Base-by-base conservation (phyloP, 257 asterid species). In the Eustoma russellianum region DNA sequence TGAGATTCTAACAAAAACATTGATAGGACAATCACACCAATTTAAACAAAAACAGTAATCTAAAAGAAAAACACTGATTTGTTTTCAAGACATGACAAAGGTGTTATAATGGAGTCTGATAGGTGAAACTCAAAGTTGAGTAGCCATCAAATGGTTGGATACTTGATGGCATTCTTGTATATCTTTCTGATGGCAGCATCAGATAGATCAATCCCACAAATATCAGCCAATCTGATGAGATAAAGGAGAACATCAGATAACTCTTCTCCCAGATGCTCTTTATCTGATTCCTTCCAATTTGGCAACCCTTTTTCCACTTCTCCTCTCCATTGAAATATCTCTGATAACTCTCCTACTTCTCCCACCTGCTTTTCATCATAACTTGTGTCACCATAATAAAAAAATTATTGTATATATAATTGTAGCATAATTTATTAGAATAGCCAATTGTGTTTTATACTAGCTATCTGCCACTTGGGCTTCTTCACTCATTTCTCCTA, bases 251-350 rank as follows among this genome's bases (percentile, higher is more conserved):
- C 88, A 67, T 77, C 88, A 52, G 88, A 77, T 30, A 80, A 50
- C 57, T 80, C 88, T 72, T 80, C 88, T 5, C 88, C 88, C 24
- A 80, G 74, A 52, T 80, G 88, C 65, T 72, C 80, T 60, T 64
- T 80, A 1, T 80, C 88, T 63, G 79, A 56, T 56, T 80, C 80
- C 44, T 77, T 71, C 88, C 88, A 80, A 52, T 77, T 70, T 33
- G 77, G 73, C 66, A 80, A 47, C 6, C 88, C 88, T 65, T 67
- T 80, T n/a, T 67, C 80, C 24, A 80, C 88, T 17, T 80, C 88
- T 33, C 84, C 88, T 46, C 64, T 80, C 88, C 88, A 80, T 35
- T 80, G 88, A 56, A 80, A 80, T 62, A 80, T 80, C 18, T 80
- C 82, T 48, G 88, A 71, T 49, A 80, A 46, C 53, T 80, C 84